Evolutionary conservation across 2,329 filamentous ascomycete species (phyloP), one percentile per base, ranked within the genome.

Genomic region (Botrytis pseudocinerea): DNA sequence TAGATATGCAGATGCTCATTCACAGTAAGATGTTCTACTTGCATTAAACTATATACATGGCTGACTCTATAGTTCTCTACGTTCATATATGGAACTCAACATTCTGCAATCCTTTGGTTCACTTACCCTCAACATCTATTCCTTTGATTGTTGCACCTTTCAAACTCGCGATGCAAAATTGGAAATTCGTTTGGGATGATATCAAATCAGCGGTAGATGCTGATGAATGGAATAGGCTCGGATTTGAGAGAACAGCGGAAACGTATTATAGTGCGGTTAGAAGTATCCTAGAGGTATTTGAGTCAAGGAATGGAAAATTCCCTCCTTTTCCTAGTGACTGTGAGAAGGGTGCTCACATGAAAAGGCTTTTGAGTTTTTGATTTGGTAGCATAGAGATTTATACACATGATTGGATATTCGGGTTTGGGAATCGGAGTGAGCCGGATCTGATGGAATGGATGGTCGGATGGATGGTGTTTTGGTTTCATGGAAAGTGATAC

Each of bases 1-100:
- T 79, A 46, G 79, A 81, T 73, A 78, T 81, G 77, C 78, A 80
- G n/a, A 78, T 79, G 72, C 75, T 81, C 7, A 78, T 81, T 22
- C 77, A 80, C 71, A 76, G 78, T 79, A 74, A 70, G 75, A 75
- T 18, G 44, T 57, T 65, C n/a, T 14, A 25, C 48, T n/a, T 60
- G 25, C 14, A 44, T 16, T 8, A 18, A 42, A 63, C 25, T 35
- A 6, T 35, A 25, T 7, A 46, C 20, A 10, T 35, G 40, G 20
- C 25, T 59, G 22, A 32, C 40, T n/a, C 51, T 25, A 60, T 22
- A 80, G 79, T 78, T 40, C 73, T 80, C 12, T 81, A 81, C 66
- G 79, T 79, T 2, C 74, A 79, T 51, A 70, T 79, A 32, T 81
- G 79, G 79, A 69, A 71, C 22, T 69, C 72, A 32, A 80, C 78